These are phyloP conservation scores for Capronia americana DNA, from an alignment of 2,329 filamentous ascomycete genomes.

Conservation along the genomic window DNA sequence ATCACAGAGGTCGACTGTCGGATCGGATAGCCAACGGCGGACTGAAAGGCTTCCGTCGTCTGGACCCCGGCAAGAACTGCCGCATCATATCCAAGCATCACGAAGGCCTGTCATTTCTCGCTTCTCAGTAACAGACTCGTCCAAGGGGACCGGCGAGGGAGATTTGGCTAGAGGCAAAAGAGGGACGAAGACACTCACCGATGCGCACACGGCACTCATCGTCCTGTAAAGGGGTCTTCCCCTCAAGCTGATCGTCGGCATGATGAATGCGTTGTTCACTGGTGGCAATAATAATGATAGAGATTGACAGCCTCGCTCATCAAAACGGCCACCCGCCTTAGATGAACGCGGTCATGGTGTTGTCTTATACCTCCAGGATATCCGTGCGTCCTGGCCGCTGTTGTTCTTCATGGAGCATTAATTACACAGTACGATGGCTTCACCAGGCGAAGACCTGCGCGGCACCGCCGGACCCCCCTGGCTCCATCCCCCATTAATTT, in stretches of 20 bases:
- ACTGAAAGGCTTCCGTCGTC: conserved; percentile 41
- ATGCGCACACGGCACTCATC: no score
- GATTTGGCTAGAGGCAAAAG: background rate
- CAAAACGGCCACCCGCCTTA: background rate
- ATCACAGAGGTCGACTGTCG: conserved; percentile 12
- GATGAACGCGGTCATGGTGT: conserved; percentile 20
- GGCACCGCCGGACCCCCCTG: no score
- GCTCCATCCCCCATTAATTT: no score
- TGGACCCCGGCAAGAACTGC: conserved; percentile 46
- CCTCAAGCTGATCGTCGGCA: no score
- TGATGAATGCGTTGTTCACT: no score
- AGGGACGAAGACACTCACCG: background rate
- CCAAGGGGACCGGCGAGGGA: background rate
- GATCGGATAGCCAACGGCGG: conserved; percentile 37
- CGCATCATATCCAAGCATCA: conserved; percentile 79
- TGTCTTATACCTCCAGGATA: conserved; percentile 23
- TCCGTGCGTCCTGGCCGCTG: conserved; percentile 21
- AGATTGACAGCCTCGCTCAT: background rate
- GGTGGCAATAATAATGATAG: no score
- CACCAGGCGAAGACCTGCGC: no score
- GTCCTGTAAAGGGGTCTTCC: no score
- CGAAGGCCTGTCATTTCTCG: conserved; percentile 41
- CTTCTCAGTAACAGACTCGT: background rate
- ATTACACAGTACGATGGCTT: no score
- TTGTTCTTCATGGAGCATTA: no score